Percentiles rank a stretch among this genome's conserved stretches.
phyloP scores from a whole-genome alignment of 1,139 yeast genomes.

The Saccharomyces hybrid region DNA sequence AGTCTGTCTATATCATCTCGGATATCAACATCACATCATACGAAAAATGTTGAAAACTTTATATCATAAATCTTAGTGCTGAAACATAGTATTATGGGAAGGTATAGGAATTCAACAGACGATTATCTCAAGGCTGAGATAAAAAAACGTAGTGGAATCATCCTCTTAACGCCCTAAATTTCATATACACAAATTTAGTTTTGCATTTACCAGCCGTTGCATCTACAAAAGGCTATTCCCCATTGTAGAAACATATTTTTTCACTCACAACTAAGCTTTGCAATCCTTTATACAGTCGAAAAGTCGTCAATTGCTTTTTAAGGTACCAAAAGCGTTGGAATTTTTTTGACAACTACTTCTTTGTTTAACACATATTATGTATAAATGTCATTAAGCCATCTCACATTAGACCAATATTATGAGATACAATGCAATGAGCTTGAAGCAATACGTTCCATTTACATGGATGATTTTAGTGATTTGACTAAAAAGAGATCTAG shows the following conservation, averaged over 20 bases:
- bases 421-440: slow-evolving; percentile 40
- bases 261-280: neutral
- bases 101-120: no score
- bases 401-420: slow-evolving; percentile 34
- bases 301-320: neutral
- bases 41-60: neutral
- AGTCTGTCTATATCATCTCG: neutral
- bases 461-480: slow-evolving; percentile 71
- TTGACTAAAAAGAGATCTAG: slow-evolving; percentile 55
- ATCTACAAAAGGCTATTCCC: neutral
- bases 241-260: neutral
- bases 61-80: neutral
- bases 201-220: neutral
- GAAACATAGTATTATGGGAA: neutral
- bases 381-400: slow-evolving; percentile 24
- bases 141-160: neutral
- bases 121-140: neutral
- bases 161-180: neutral
- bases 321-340: neutral
- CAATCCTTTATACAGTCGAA: neutral
- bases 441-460: slow-evolving; percentile 77
- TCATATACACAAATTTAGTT: neutral
- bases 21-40: neutral
- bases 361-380: neutral
- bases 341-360: neutral